Conservation (phyloP, 2,329 filamentous ascomycete species). For the Aspergillus unguis region DNA sequence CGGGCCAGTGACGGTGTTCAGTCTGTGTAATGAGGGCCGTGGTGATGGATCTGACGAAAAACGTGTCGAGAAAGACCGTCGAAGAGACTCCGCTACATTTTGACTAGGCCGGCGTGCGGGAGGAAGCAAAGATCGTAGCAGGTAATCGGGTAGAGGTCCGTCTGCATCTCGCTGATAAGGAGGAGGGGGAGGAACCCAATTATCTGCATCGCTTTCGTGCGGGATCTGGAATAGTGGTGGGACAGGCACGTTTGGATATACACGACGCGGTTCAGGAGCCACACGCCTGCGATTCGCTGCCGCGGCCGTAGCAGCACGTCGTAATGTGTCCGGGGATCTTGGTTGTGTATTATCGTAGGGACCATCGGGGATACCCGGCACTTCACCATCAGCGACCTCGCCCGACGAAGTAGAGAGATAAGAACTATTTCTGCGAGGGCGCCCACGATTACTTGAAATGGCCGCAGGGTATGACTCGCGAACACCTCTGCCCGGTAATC, state of each 20-base stretch:
- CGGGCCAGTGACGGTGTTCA: constrained; percentile 26
- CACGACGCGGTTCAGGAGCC: constrained; percentile 42
- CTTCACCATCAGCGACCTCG: constrained; percentile 21
- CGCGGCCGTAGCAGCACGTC: constrained; percentile 69
- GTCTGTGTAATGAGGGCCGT: constrained; percentile 27
- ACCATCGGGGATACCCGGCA: constrained; percentile 62
- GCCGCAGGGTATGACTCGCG: constrained; percentile 26
- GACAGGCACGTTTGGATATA: constrained; percentile 36
- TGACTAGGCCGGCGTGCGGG: constrained; percentile 17
- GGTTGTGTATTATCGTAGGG: constrained; percentile 72
- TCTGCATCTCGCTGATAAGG: constrained; percentile 56
- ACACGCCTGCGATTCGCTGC: constrained; percentile 68
- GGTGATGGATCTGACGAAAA: constrained; percentile 21
- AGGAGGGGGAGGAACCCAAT: constrained; percentile 82
- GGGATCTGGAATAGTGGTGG: constrained; percentile 57
- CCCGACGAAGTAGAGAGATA: constrained; percentile 26
- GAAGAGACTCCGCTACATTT: constrained; percentile 15
- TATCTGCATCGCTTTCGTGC: constrained; percentile 82
- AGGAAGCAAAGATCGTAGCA: constrained; percentile 34
- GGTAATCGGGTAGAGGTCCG: constrained; percentile 36
- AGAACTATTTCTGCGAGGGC: constrained; percentile 26
- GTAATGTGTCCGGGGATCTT: constrained; percentile 66
- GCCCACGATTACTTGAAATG: constrained; percentile 15
- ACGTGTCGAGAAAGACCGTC: constrained; percentile 26
- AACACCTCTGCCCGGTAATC: constrained; percentile 22